Evolutionary conservation across 2,329 filamentous ascomycete genomes (phyloP).

Genomic region (Macroventuria anomochaeta): DNA sequence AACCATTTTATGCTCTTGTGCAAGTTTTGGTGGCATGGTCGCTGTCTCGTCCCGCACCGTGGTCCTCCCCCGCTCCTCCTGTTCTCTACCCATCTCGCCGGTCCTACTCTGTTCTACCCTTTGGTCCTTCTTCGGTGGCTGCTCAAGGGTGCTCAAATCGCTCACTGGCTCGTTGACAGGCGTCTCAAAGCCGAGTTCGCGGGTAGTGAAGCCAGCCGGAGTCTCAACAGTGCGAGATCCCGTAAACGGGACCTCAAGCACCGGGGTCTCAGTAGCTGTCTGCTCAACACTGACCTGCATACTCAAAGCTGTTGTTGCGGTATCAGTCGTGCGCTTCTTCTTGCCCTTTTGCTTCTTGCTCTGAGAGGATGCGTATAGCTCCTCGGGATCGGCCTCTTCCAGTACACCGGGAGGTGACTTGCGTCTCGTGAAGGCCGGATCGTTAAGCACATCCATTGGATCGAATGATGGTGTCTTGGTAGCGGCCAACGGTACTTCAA

Average conservation of each 20-base stretch:
- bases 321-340: constrained; percentile 41
- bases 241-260: constrained; percentile 39
- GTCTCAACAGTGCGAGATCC: constrained; percentile 46
- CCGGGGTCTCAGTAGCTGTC: constrained; percentile 39
- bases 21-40: not conserved
- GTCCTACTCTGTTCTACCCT: not conserved
- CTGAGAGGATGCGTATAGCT: constrained; percentile 49
- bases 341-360: constrained; percentile 56
- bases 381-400: constrained; percentile 47
- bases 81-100: not conserved
- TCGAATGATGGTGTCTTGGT: constrained; percentile 46
- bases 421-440: constrained; percentile 46
- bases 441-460: constrained; percentile 46
- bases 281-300: constrained; percentile 41
- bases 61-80: constrained; percentile 8
- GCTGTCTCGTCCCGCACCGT: not conserved
- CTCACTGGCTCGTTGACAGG: not conserved
- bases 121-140: constrained; percentile 7
- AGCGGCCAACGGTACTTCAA: constrained; percentile 44
- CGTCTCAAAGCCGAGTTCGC: constrained; percentile 18
- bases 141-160: not conserved
- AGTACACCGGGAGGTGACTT: constrained; percentile 42
- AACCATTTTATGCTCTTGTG: not conserved
- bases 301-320: not conserved
- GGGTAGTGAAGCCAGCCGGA: constrained; percentile 30